Conservation (phyloP, 768 basidiomycete genomes). For the Lentinula boryana region DNA sequence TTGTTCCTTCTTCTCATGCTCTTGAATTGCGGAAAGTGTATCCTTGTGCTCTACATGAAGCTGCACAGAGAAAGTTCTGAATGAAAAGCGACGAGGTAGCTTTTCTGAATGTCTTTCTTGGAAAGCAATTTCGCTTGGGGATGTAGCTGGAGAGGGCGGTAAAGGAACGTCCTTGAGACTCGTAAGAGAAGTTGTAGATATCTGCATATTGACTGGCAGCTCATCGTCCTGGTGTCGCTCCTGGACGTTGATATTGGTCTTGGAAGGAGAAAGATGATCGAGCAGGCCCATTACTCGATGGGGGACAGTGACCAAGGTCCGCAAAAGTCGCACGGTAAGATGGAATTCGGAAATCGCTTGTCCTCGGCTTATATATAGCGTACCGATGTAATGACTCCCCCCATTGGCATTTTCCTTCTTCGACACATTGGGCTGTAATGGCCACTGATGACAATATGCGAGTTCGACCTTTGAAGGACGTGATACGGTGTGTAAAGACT, state of each 20-base stretch:
- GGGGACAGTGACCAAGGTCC: slow-evolving; percentile 4
- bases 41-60: slow-evolving; percentile 26
- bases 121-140: neutral
- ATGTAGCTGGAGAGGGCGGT: slow-evolving; percentile 8
- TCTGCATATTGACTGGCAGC: neutral
- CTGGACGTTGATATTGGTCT: slow-evolving; percentile 2
- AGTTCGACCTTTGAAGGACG: slow-evolving; percentile 3
- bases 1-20: slow-evolving; percentile 34
- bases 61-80: slow-evolving; percentile 34
- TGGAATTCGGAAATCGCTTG: neutral
- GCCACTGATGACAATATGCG: slow-evolving; percentile 1
- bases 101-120: slow-evolving; percentile 5
- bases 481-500: slow-evolving; percentile 6
- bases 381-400: neutral
- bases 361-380: neutral
- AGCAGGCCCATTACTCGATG: slow-evolving; percentile 20
- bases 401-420: neutral
- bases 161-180: slow-evolving; percentile 9
- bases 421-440: neutral
- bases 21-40: slow-evolving; percentile 26
- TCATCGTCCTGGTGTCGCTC: neutral
- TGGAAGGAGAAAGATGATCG: slow-evolving; percentile 18
- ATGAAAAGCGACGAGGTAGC: slow-evolving; percentile 39
- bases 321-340: neutral
- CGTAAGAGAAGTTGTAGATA: neutral